phyloP scores from a whole-genome alignment of 768 basidiomycete genomes.

The Psilocybe azurescens region DNA sequence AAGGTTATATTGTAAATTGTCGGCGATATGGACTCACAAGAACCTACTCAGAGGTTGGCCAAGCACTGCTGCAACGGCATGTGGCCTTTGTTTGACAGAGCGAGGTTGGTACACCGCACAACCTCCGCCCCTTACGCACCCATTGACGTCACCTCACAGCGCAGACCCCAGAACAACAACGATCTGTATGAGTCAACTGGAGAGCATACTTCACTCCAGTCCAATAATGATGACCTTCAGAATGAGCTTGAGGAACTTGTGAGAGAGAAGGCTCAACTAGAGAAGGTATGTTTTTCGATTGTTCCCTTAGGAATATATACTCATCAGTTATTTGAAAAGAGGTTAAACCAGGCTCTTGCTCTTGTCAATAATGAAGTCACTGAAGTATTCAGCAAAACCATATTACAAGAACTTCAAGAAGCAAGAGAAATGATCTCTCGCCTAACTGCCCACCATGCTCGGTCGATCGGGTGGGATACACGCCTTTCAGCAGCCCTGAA shows the following conservation, averaged over 20 bases:
- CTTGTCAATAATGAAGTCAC: constrained; percentile 82
- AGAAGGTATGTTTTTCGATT: constrained; percentile 53
- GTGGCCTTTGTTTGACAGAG: constrained; percentile 83
- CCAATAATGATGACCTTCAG: constrained; percentile 23
- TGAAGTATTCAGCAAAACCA: constrained; percentile 77
- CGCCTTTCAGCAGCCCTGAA: constrained; percentile 67
- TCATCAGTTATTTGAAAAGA: constrained; percentile 42
- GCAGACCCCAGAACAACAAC: constrained; percentile 22
- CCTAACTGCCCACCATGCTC: constrained; percentile 70
- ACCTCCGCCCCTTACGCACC: background rate
- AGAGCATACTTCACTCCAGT: constrained; percentile 8
- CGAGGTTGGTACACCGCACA: constrained; percentile 50
- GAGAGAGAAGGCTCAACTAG: constrained; percentile 64
- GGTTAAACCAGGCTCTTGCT: constrained; percentile 79
- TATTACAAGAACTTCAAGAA: constrained; percentile 77
- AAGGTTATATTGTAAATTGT: constrained; percentile 31
- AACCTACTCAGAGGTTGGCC: constrained; percentile 76
- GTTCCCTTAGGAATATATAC: constrained; percentile 6
- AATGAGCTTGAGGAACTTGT: constrained; percentile 41
- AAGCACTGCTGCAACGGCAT: constrained; percentile 84
- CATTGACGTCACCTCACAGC: constrained; percentile 16
- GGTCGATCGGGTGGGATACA: constrained; percentile 73
- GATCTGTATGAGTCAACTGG: constrained; percentile 18
- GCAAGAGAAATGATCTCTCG: constrained; percentile 70
- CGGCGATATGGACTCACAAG: constrained; percentile 2